A percentile compares a stretch with the other conserved stretches of the same genome.
These are phyloP conservation scores for Penicillium cosmopolitanum DNA, from an alignment of 495 filamentous ascomycete genomes.

Conservation along the genomic window DNA sequence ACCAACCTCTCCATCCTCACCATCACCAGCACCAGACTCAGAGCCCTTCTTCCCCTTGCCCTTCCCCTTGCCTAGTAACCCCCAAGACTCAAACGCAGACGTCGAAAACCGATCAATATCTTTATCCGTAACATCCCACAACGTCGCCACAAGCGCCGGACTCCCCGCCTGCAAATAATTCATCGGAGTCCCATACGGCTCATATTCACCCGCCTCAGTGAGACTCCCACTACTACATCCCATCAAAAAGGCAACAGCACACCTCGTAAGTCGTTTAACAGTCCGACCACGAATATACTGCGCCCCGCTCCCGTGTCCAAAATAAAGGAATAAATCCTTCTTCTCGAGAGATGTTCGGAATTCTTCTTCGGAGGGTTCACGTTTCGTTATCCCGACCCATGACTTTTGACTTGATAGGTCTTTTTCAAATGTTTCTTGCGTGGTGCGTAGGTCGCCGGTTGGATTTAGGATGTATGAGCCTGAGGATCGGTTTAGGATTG, in stretches of 20 bases:
- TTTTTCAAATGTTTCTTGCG: constrained; percentile 71
- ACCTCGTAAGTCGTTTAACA: constrained; percentile 73
- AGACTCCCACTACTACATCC: constrained; percentile 83
- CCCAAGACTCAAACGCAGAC: constrained; percentile 80
- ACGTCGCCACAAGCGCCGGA: constrained; percentile 80
- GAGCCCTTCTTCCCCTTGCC: constrained; percentile 28
- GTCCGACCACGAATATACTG: constrained; percentile 86
- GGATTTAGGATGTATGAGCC: constrained; percentile 92
- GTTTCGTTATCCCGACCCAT: constrained; percentile 70
- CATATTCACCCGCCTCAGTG: constrained; percentile 82
- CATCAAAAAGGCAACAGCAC: constrained; percentile 86
- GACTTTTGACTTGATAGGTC: constrained; percentile 55
- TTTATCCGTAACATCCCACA: constrained; percentile 98
- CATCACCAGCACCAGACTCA: neutral
- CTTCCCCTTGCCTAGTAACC: constrained; percentile 55
- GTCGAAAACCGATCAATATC: constrained; percentile 92
- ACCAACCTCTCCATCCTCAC: constrained; percentile 21
- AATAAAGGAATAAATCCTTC: constrained; percentile 80
- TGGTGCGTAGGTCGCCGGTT: constrained; percentile 76
- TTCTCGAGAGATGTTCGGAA: constrained; percentile 65
- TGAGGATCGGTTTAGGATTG: constrained; percentile 45
- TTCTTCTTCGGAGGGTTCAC: constrained; percentile 74
- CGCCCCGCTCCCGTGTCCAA: constrained; percentile 93
- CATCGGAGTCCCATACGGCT: constrained; percentile 85
- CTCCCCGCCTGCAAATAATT: constrained; percentile 87